Base-by-base conservation (phyloP, 441 rosid genomes). In the Biscutella laevigata region DNA sequence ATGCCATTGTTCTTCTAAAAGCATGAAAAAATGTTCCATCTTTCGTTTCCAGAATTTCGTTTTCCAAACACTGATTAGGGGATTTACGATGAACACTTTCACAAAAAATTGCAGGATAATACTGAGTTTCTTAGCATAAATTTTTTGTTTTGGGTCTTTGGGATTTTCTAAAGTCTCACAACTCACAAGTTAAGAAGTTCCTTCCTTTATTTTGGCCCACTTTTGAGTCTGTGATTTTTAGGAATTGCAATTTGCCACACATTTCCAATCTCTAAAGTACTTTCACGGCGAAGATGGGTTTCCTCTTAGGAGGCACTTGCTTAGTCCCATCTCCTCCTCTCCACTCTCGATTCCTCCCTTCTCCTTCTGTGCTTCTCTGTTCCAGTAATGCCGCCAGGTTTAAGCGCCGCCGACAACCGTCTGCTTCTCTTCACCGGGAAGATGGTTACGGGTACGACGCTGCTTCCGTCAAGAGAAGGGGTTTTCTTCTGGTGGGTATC, bases 401-500 rank as follows among this genome's bases (percentile, higher is more conserved):
- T 40, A 76, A 56, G 71, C 72, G 53, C 50, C 69, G 64, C 5
- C 41, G 53, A 53, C 15, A 60, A 21, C 50, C 59, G 21, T 61
- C 35, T 33, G 79, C 88, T 74, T 75, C 74, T 48, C 51, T 65
- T 21, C 71, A 69, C 60, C 77, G 46, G 9, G 77, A 54, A 40
- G 77, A 72, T 30, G 52, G 25, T 6, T 4, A 20, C 30, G 36
- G 54, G 7, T 64, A 28, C 29, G 81, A 61, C 28, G 20, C 29
- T 53, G 55, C 68, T 61, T 73, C 66, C 46, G 53, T 35, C 34
- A 71, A 64, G 41, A 77, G 86, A 64, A 77, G 95, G 48, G 71
- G 78, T 24, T 64, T 82, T 73, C 71, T 87, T 20, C 71, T 87
- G 13, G 73, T 85, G 61, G 95, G 96, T 61, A 54, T 83, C 66